These are phyloP conservation scores for Hapsidospora chrysogenum DNA, from an alignment of 495 filamentous ascomycete species.

Conservation along the genomic window DNA sequence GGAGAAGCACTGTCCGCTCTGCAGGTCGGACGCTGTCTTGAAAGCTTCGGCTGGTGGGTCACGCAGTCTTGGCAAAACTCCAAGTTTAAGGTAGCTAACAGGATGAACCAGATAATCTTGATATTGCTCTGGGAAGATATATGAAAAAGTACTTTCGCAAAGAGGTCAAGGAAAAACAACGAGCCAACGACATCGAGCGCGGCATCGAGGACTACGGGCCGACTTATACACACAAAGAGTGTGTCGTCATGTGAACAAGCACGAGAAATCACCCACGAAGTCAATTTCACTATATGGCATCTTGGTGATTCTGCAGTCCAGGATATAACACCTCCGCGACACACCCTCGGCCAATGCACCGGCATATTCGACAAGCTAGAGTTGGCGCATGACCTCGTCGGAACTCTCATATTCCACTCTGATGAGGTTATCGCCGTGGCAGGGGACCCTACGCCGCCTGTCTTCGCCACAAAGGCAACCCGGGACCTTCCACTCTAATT, in stretches of 20 bases:
- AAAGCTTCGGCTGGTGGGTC: constrained; percentile 36
- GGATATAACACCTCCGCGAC: too few relatives aligned
- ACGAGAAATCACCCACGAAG: too few relatives aligned
- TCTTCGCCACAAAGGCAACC: too few relatives aligned
- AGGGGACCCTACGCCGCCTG: too few relatives aligned
- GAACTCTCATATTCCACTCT: too few relatives aligned
- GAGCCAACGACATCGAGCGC: constrained; percentile 35
- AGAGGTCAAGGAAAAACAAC: constrained; percentile 48
- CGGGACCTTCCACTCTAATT: too few relatives aligned
- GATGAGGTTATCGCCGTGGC: too few relatives aligned
- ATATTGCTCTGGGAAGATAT: constrained; percentile 39
- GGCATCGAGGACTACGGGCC: constrained; percentile 37
- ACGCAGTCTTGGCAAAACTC: neutral
- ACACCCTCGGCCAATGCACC: too few relatives aligned
- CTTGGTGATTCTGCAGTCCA: neutral
- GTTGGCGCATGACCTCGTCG: too few relatives aligned
- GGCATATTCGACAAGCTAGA: too few relatives aligned
- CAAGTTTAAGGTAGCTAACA: neutral
- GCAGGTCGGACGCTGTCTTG: constrained; percentile 42
- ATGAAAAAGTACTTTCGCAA: constrained; percentile 52
- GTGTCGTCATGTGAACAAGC: constrained; percentile 28
- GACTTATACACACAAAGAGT: constrained; percentile 20
- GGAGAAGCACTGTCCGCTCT: constrained; percentile 47
- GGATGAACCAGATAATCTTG: constrained; percentile 34
- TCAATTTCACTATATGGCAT: neutral